These are phyloP conservation scores for Gloeostereum incarnatum DNA, from an alignment of 768 basidiomycete species.

Conservation along the genomic window DNA sequence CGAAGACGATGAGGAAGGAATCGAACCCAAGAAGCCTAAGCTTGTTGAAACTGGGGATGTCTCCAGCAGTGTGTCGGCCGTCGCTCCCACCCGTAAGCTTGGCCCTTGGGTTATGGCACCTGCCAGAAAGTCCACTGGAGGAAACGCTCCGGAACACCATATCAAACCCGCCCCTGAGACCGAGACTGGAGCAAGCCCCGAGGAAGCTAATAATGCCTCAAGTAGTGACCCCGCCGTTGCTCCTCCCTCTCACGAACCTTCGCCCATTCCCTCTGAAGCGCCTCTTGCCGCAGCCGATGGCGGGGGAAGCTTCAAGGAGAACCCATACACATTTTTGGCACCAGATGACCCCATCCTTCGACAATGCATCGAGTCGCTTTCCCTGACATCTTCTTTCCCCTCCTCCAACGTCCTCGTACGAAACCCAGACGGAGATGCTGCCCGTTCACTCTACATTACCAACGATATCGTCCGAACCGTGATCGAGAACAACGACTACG, in stretches of 20 bases:
- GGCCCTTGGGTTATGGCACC: too few relatives aligned
- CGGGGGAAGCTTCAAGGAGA: constrained; percentile 66
- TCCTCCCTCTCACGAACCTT: background rate
- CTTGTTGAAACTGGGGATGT: constrained; percentile 18
- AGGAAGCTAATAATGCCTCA: constrained; percentile 1
- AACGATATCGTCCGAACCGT: constrained; percentile 81
- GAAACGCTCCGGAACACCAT: constrained; percentile 1
- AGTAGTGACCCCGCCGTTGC: constrained; percentile 3
- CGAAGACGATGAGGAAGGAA: constrained; percentile 24
- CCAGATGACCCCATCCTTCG: constrained; percentile 61
- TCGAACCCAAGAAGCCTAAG: constrained; percentile 43
- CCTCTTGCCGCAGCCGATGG: constrained; percentile 11
- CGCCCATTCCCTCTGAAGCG: background rate
- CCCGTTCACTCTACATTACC: constrained; percentile 80
- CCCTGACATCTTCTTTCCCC: constrained; percentile 62
- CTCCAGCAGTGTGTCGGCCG: too few relatives aligned
- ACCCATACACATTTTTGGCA: constrained; percentile 79
- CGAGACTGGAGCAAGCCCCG: background rate
- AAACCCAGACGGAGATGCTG: constrained; percentile 54
- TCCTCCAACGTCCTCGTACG: constrained; percentile 74
- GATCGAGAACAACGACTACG: constrained; percentile 73
- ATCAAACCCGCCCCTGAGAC: background rate
- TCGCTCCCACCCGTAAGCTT: too few relatives aligned
- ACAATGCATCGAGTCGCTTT: constrained; percentile 57
- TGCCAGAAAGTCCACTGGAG: constrained; percentile 2